A percentile compares a stretch with the other conserved stretches of the same genome.
Conservation (phyloP, 306 rosid genomes). For the Sphenostylis stenocarpa region DNA sequence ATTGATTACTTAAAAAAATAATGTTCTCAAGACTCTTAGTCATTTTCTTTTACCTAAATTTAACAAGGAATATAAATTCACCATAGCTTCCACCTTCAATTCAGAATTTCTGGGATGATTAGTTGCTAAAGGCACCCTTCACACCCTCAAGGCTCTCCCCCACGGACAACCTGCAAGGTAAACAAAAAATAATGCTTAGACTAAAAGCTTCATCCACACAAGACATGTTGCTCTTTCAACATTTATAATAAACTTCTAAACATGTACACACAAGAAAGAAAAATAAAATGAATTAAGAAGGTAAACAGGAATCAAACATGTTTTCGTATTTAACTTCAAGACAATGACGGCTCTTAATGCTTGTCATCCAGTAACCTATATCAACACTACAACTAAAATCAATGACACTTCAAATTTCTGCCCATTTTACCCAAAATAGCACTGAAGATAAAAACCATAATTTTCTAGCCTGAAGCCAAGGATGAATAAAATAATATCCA, state of each 20-base stretch:
- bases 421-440: background rate
- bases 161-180: constrained; percentile 66
- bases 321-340: background rate
- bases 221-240: constrained; percentile 1
- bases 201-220: constrained; percentile 10
- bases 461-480: background rate
- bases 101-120: constrained; percentile 16
- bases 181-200: constrained; percentile 12
- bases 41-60: background rate
- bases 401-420: background rate
- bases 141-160: constrained; percentile 89
- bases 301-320: background rate
- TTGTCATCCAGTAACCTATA: background rate
- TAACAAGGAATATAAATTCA: background rate
- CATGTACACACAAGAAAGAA: background rate
- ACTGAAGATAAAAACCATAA: background rate
- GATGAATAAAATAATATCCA: background rate
- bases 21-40: background rate
- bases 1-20: background rate
- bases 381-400: background rate
- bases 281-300: background rate
- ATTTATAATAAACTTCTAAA: background rate
- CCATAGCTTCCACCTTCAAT: constrained; percentile 1
- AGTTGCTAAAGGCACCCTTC: constrained; percentile 68
- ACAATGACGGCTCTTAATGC: background rate